These are phyloP conservation scores for Tinospora cordifolia DNA, from an alignment of 164 flowering plant species.

Conservation along the genomic window DNA sequence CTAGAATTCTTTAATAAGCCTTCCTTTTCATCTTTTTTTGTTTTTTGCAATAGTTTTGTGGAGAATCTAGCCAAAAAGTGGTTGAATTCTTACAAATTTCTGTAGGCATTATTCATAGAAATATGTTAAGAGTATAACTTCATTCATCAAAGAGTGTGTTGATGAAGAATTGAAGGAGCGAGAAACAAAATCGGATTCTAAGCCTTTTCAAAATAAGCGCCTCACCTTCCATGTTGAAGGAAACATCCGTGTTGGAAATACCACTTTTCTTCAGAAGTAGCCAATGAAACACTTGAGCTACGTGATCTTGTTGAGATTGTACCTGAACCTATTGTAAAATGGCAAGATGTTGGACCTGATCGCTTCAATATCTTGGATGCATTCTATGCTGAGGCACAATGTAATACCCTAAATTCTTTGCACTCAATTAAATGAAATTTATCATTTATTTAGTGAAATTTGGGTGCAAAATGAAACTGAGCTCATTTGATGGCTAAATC, in stretches of 20 bases:
- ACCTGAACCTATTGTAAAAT: constrained; percentile 89
- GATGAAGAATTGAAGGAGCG: constrained; percentile 75
- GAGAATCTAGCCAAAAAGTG: constrained; percentile 74
- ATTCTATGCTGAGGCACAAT: constrained; percentile 87
- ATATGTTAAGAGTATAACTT: constrained; percentile 95
- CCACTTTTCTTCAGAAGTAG: constrained; percentile 93
- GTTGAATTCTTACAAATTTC: constrained; percentile 80
- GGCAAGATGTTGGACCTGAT: constrained; percentile 97
- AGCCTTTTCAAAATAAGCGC: constrained; percentile 41
- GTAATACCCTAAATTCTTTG: no score
- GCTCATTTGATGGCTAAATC: no score
- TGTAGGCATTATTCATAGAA: constrained; percentile 84
- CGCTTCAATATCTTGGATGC: constrained; percentile 92
- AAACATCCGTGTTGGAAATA: constrained; percentile 93
- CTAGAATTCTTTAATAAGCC: no score
- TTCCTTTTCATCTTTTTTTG: no score
- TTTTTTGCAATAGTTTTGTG: no score
- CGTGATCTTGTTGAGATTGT: constrained; percentile 91
- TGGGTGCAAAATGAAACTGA: no score
- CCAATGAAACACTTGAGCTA: constrained; percentile 92
- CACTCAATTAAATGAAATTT: no score
- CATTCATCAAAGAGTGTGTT: constrained; percentile 69
- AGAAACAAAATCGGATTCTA: constrained; percentile 32
- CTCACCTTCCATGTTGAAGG: constrained; percentile 95
- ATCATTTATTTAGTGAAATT: no score